phyloP scores from a whole-genome alignment of 1,284 basidiomycete species.

The Microbotryum scabiosae region DNA sequence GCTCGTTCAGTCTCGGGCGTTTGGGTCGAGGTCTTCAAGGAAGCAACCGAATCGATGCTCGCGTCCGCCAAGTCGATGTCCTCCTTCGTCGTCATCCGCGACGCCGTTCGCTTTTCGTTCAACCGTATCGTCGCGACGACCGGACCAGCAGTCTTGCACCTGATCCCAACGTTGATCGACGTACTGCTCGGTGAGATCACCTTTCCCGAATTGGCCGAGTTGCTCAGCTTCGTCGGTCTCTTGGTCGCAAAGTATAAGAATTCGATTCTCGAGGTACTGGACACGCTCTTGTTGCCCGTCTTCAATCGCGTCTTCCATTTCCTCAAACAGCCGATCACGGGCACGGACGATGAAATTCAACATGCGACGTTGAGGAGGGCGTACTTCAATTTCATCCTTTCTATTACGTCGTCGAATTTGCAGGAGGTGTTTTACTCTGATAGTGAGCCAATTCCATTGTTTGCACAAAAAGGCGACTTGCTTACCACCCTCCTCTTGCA shows the following conservation, averaged over 20 bases:
- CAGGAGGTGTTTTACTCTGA: conserved; percentile 78
- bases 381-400: conserved; percentile 76
- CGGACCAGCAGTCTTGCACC: conserved; percentile 59
- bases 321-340: conserved; percentile 70
- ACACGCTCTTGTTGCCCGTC: conserved; percentile 81
- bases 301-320: conserved; percentile 73
- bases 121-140: conserved; percentile 85
- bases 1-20: conserved; percentile 61
- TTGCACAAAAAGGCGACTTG: conserved; percentile 9
- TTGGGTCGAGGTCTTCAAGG: conserved; percentile 68
- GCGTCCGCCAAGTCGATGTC: conserved; percentile 83
- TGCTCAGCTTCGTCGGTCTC: conserved; percentile 86
- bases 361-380: conserved; percentile 83
- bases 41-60: conserved; percentile 81
- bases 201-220: conserved; percentile 84
- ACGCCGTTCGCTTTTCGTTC: conserved; percentile 89
- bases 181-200: conserved; percentile 86
- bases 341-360: conserved; percentile 80
- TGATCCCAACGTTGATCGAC: conserved; percentile 75
- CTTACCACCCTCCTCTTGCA: conserved; percentile 8
- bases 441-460: conserved; percentile 50
- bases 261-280: conserved; percentile 74
- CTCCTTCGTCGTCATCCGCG: conserved; percentile 74
- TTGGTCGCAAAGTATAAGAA: conserved; percentile 84
- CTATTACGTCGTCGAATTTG: conserved; percentile 69